Evolutionary conservation across 1,284 basidiomycete genomes (phyloP), one percentile per base, ranked within the genome.

Genomic region (Apiotrichum sp.): DNA sequence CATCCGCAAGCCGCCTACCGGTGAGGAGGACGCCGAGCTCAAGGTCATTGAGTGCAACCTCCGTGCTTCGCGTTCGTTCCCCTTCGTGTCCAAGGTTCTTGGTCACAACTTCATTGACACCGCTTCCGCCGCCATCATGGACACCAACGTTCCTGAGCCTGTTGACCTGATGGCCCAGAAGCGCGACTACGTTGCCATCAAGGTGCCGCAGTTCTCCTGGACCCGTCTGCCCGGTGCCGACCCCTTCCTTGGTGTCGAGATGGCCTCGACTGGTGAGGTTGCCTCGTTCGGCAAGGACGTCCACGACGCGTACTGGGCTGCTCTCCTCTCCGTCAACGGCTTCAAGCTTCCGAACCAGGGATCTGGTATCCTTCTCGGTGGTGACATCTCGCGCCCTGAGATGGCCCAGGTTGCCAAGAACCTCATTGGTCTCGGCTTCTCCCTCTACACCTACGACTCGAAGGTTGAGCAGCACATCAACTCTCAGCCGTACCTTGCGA

Each of bases 41-140:
- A 98, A 97, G 81, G 95, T 98, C 63, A 98, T 98, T 64, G 95
- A 98, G 78, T 98, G 96, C 78, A 98, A 98, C 78, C 80, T 98
- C 52, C 90, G 96, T 65, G 96, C 96, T 32, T 96, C 93, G 46
- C 86, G 96, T 45, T 96, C 91, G 47, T 98, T 98, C 88, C 96
- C 96, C 65, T 98, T 99, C 79, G 96, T 98, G 6, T 95, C 90
- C 62, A 98, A 98, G 80, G 96, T 98, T 22, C 82, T 98, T 52
- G 95, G 92, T 47, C 85, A 87, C 77, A 97, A 98, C 81, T 98
- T 98, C 76, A 93, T 98, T 68, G 91, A 98, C 64, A 86, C 87
- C 49, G 96, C 96, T 4, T 91, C 95, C 6, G 83, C 85, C 35
- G 96, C 95, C 16, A 98, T 99, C 67, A 85, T 91, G 42, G 88